phyloP scores from a whole-genome alignment of 2,329 filamentous ascomycete genomes.

The Fusarium stilboides region DNA sequence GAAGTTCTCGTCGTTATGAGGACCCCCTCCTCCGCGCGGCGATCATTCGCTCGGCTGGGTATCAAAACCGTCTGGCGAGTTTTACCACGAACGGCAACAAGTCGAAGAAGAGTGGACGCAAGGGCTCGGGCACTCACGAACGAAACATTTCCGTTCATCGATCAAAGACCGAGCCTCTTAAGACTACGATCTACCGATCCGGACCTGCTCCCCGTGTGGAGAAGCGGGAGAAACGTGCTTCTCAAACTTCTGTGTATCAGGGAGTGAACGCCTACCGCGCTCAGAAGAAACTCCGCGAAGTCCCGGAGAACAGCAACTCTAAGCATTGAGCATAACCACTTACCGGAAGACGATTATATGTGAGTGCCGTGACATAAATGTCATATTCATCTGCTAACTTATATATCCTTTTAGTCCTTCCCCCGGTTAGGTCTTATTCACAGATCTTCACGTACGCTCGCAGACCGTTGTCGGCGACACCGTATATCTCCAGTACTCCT shows the following conservation, averaged over 20 bases:
- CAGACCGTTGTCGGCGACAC: not conserved
- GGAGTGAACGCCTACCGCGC: conserved; percentile 51
- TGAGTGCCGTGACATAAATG: rapidly evolving
- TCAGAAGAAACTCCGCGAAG: conserved; percentile 5
- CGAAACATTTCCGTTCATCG: not conserved
- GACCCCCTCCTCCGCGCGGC: conserved; percentile 51
- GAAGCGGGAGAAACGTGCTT: conserved; percentile 15
- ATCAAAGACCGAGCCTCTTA: not conserved
- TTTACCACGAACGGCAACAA: conserved; percentile 39
- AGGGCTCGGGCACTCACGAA: not conserved
- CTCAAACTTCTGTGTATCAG: conserved; percentile 35
- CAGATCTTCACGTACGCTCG: not conserved
- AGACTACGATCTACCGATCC: not conserved
- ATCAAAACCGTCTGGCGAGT: conserved; percentile 40
- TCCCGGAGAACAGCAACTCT: not conserved
- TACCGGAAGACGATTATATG: not conserved
- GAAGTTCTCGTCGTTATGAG: conserved; percentile 28
- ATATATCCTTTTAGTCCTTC: not conserved
- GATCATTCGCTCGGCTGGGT: conserved; percentile 48
- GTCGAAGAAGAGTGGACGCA: not conserved
- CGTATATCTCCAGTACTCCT: not conserved
- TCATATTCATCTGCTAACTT: not conserved
- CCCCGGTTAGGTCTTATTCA: not conserved
- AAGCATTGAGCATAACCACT: not conserved
- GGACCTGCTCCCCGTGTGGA: conserved; percentile 5